Evolutionary conservation across 2,329 filamentous ascomycete species (phyloP).

Genomic region (Diaporthe citrichinensis): DNA sequence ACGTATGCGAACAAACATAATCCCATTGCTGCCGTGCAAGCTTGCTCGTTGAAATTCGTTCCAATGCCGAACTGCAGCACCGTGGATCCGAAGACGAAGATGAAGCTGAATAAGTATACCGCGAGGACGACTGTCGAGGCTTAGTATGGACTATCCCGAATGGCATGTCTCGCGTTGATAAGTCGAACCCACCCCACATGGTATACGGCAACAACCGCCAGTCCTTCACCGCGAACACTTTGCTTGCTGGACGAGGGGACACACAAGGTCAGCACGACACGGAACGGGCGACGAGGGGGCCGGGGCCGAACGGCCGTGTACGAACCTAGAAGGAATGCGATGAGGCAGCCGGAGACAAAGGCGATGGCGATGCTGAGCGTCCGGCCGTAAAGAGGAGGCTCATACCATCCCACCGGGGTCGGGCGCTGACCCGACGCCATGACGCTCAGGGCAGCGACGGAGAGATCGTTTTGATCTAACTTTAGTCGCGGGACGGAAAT

Average conservation of each 20-base stretch:
- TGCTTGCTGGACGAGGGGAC: background rate
- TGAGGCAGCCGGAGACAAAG: conserved; percentile 21
- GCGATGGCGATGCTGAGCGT: conserved; percentile 28
- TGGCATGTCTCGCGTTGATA: background rate
- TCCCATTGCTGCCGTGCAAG: conserved; percentile 26
- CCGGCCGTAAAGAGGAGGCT: conserved; percentile 24
- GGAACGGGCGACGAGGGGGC: too few species aligned
- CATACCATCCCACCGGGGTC: conserved; percentile 19
- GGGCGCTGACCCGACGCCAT: conserved; percentile 31
- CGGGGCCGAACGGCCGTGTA: background rate
- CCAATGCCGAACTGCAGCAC: conserved; percentile 20
- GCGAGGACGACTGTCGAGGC: conserved; percentile 8
- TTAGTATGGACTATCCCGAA: background rate
- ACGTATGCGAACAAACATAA: conserved; percentile 26
- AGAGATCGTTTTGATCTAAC: background rate
- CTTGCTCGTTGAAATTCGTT: conserved; percentile 19
- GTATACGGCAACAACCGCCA: conserved; percentile 19
- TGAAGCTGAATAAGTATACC: conserved; percentile 25
- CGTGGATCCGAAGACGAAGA: conserved; percentile 30
- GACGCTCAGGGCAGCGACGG: conserved; percentile 15
- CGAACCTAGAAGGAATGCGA: conserved; percentile 20
- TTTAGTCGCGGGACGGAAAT: background rate
- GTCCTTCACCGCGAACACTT: conserved; percentile 15
- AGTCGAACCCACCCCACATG: conserved; percentile 22
- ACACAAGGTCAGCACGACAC: background rate